Base-by-base conservation (phyloP, 2,329 filamentous ascomycete species). In the Cercospora beticola region DNA sequence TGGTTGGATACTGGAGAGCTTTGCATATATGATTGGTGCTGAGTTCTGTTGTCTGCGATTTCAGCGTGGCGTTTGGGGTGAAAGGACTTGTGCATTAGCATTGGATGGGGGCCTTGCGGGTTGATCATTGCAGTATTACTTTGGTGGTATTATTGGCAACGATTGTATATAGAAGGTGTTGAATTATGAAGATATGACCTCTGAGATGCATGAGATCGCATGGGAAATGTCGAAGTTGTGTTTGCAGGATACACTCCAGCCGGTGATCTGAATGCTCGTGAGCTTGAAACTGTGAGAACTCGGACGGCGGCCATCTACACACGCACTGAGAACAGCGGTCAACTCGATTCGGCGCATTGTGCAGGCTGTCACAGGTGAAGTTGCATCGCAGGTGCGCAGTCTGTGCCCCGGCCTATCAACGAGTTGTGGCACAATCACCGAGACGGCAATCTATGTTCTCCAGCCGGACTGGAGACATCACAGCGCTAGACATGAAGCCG, bases 61-160 rank as follows among this genome's bases (percentile, higher is more conserved):
- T 59, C 60, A 63, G 65, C 65, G 65, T 46, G 65, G 65, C 65
- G 65, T 67, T 63, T 59, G 52, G 33, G n/a, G 18, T 26, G n/a
- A 28, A 28, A 43, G 33, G 6, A 30, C 18, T 31, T 26, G 33
- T 26, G 59, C 36, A 62, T 31, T 58, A 14, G 54, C 54, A 58
- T 30, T 58, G 54, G 26, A 31, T 58, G 8, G 14, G 54, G 23
- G 5, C 6, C 10, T 58, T 14, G 23, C 23, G 26, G 16, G 8
- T n/a, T n/a, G 54, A 21, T 16, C 26, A 58, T 26, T 12, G 30
- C 54, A 31, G 54, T 28, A 18, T 18, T 28, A 8, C 23, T 58
- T 28, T 31, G 26, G 30, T 26, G 23, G 23, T 58, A 8, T 58
- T 7, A 18, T 28, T 26, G 28, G 54, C 21, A 28, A 31, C 54